Base-by-base conservation (phyloP, 331 rosid species). In the Pyrus hybrid region DNA sequence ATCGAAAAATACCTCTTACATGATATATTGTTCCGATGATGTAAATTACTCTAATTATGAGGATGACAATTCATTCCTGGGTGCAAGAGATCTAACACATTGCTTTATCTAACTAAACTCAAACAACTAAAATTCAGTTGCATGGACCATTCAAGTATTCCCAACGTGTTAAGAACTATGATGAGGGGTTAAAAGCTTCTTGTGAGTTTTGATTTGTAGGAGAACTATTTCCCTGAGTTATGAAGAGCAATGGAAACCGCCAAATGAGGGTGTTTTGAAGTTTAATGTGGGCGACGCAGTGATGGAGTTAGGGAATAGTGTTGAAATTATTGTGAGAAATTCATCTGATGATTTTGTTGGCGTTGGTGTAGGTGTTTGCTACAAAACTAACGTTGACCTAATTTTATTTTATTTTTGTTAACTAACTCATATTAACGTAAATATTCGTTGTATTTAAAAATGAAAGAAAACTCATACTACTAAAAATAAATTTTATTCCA, bases 291-390 rank as follows among this genome's bases (percentile, higher is more conserved):
- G 5, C 54, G 1, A 47, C 8, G 8, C 8, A 1, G 8, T 35
- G 54, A 5, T 47, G 54, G 54, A 1, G 8, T 1, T 47, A 47
- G 54, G 54, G 1, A 2, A 2, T 47, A 1, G 7, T 47, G 53
- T 14, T 47, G 4, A 14, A 47, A 47, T 47, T 47, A 14, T 47
- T 2, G 53, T 47, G 2, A 14, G 6, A 47, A 4, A 47, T 47
- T 5, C 1, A 0, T 47, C 0, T 0, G 20, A 47, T 47, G 7
- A 0, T 1, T 14, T 13, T 47, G 7, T 47, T 2, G 53, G 0
- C 20, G 0, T 2, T 1, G 7, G 53, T 47, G 2, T 47, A 5
- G 51, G 0, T 5, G 2, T 45, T 45, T 0, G 7, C 18, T 5
- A 13, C 3, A 0, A 45, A 45, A 45, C 54, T 35, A 35, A 35